Evolutionary conservation across 768 basidiomycete genomes (phyloP).

Genomic region (Mycena pura): DNA sequence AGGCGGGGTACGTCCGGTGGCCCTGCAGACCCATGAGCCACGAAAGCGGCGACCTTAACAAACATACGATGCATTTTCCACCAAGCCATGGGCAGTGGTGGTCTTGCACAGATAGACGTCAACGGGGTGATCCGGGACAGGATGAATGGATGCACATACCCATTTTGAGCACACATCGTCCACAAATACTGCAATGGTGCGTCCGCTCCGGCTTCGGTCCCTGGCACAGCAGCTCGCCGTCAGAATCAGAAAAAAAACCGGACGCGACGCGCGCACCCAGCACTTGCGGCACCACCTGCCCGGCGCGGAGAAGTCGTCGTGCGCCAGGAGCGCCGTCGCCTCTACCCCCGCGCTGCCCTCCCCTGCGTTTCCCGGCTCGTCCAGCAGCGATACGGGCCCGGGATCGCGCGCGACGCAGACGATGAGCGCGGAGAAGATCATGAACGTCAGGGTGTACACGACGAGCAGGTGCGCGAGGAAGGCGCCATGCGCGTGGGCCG

Average conservation of each 20-base stretch:
- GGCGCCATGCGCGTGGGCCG: constrained; percentile 50
- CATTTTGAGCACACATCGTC: constrained; percentile 85
- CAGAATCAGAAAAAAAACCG: neutral
- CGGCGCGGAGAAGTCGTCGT: constrained; percentile 58
- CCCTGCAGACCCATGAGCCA: constrained; percentile 53
- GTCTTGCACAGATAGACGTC: constrained; percentile 49
- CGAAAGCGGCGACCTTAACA: neutral
- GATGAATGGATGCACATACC: constrained; percentile 54
- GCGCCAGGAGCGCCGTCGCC: constrained; percentile 65
- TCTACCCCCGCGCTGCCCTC: constrained; percentile 52
- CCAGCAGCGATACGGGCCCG: constrained; percentile 55
- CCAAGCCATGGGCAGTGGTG: constrained; percentile 91
- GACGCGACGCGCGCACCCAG: constrained; percentile 50
- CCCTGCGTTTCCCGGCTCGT: constrained; percentile 35
- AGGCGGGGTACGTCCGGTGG: constrained; percentile 83
- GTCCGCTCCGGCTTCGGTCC: constrained; percentile 80
- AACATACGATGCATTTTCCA: constrained; percentile 73
- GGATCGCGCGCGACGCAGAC: constrained; percentile 78
- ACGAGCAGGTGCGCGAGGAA: constrained; percentile 63
- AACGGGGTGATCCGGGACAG: constrained; percentile 7
- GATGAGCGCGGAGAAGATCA: constrained; percentile 75
- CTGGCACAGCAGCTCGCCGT: too few relatives aligned
- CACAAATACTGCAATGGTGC: constrained; percentile 80
- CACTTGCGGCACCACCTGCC: constrained; percentile 82
- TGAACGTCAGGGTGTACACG: constrained; percentile 70